phyloP scores from a whole-genome alignment of 148 eudicot genomes.

The Suaeda aralocaspica region DNA sequence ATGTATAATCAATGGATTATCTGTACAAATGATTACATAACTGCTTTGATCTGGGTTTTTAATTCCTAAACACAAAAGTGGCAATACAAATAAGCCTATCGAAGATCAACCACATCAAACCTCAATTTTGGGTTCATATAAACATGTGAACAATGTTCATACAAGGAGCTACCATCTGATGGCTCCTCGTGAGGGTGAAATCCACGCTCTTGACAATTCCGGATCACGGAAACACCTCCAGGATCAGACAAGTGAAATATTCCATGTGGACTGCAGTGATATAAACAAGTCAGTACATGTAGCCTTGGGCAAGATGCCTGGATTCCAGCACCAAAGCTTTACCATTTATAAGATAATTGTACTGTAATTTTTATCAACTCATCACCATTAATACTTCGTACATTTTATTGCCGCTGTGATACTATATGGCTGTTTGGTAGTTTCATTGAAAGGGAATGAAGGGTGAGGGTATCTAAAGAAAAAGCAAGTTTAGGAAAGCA shows the following conservation, averaged over 20 bases:
- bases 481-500: background rate
- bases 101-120: conserved; percentile 86
- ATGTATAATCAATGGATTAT: background rate
- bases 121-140: conserved; percentile 70
- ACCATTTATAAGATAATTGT: too few species aligned
- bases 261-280: conserved; percentile 77
- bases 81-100: conserved; percentile 30
- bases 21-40: conserved; percentile 25
- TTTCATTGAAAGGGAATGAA: too few species aligned
- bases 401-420: background rate
- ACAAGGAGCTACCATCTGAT: conserved; percentile 87
- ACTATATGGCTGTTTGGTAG: background rate
- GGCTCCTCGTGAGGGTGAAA: conserved; percentile 99
- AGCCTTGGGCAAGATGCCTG: background rate
- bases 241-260: conserved; percentile 98
- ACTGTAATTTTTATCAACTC: too few species aligned
- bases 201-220: conserved; percentile 81
- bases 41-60: background rate
- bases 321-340: background rate
- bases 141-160: conserved; percentile 97
- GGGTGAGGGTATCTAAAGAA: background rate
- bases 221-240: conserved; percentile 74
- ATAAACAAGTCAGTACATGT: conserved; percentile 3
- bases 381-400: background rate
- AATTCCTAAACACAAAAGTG: conserved; percentile 17